Evolutionary conservation across 495 filamentous ascomycete species (phyloP).

Genomic region (Cercophora newfieldiana): DNA sequence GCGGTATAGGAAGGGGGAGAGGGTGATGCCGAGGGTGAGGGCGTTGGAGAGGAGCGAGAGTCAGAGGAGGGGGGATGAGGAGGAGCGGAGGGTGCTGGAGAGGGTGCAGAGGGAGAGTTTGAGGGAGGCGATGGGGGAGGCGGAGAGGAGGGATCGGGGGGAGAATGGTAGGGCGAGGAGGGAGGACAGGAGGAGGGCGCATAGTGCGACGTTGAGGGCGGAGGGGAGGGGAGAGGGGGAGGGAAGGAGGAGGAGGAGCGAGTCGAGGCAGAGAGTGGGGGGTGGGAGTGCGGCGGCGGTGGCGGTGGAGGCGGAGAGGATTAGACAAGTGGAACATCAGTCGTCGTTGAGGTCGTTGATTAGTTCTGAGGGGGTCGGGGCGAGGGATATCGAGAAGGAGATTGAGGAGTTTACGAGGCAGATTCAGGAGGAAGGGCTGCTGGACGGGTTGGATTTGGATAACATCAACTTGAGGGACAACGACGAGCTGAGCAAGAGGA

Average conservation of each 20-base stretch:
- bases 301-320: constrained; percentile 36
- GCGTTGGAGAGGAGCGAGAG: constrained; percentile 41
- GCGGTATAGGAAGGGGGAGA: constrained; percentile 75
- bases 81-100: constrained; percentile 68
- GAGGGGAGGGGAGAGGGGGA: constrained; percentile 27
- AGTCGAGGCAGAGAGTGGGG: constrained; percentile 32
- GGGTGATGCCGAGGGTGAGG: constrained; percentile 62
- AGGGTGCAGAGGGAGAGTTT: constrained; percentile 72
- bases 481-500: constrained; percentile 83
- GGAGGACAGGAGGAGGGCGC: constrained; percentile 27
- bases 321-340: constrained; percentile 72
- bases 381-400: constrained; percentile 65
- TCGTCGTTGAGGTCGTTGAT: constrained; percentile 81
- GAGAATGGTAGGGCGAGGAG: not conserved
- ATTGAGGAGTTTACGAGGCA: constrained; percentile 82
- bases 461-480: constrained; percentile 75
- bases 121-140: constrained; percentile 50
- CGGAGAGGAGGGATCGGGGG: constrained; percentile 3
- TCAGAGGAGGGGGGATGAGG: constrained; percentile 56
- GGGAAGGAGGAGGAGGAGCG: constrained; percentile 39
- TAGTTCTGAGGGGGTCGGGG: constrained; percentile 71
- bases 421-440: constrained; percentile 82
- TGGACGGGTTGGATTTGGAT: constrained; percentile 83
- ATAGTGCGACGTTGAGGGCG: constrained; percentile 20
- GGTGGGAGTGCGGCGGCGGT: constrained; percentile 23